Conservation (phyloP, 106 monocot species). For the Dendrobium officinale region DNA sequence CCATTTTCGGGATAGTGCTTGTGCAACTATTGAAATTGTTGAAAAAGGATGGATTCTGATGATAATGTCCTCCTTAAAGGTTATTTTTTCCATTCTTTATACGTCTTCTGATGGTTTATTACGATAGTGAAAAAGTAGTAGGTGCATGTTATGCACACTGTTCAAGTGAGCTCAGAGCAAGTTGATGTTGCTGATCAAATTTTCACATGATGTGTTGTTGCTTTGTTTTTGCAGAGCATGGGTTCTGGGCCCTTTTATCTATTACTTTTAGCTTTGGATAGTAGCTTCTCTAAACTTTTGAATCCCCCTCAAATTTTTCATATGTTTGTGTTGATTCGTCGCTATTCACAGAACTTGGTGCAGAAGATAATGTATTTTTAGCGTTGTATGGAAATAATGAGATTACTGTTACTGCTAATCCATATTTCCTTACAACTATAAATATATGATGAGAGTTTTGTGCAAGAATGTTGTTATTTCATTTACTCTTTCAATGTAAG, state of each 20-base stretch:
- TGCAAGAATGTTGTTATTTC: neutral
- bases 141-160: neutral
- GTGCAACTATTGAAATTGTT: constrained; percentile 4
- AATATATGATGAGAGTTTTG: neutral
- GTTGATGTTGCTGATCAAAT: neutral
- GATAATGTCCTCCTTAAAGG: constrained; percentile 4
- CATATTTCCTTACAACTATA: neutral
- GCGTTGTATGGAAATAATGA: neutral
- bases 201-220: neutral
- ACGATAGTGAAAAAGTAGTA: neutral
- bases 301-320: neutral
- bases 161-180: neutral
- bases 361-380: neutral
- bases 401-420: neutral
- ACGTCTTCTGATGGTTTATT: neutral
- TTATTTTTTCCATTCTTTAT: neutral
- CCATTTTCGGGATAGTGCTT: neutral
- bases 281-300: neutral
- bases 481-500: neutral
- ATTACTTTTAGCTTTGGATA: neutral
- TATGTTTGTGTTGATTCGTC: neutral
- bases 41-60: constrained; percentile 6
- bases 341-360: neutral
- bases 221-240: constrained; percentile 4
- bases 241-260: neutral